Percentiles rank a stretch among this genome's conserved stretches.
These are phyloP conservation scores for Umbelopsis sp. DNA, from an alignment of 192 early-diverging fungal species.

Conservation along the genomic window DNA sequence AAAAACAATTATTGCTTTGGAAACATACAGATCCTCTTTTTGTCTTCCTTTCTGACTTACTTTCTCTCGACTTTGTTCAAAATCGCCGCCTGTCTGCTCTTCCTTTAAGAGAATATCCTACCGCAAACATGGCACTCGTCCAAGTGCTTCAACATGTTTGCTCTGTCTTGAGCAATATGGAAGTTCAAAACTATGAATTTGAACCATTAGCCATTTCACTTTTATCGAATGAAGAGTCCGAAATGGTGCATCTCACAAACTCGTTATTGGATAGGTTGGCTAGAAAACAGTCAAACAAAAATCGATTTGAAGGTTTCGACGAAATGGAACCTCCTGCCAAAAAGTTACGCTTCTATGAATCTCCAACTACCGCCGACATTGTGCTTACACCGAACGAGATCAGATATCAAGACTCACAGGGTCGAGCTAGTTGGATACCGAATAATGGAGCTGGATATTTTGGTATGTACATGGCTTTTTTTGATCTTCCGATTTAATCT, in stretches of 20 bases:
- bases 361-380: background rate
- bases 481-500: too few species aligned
- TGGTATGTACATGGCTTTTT: background rate
- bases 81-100: background rate
- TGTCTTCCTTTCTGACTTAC: background rate
- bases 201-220: background rate
- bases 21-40: background rate
- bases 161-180: background rate
- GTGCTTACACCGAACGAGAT: background rate
- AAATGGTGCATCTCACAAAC: background rate
- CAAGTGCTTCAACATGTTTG: constrained; percentile 17
- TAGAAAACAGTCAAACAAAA: background rate
- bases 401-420: background rate
- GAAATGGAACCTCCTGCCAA: background rate
- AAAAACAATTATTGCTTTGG: background rate
- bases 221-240: background rate
- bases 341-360: background rate
- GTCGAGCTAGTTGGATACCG: background rate
- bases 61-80: background rate
- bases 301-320: background rate
- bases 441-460: constrained; percentile 15
- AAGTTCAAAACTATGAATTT: constrained; percentile 2
- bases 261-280: background rate
- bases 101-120: background rate
- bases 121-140: constrained; percentile 8